Evolutionary conservation across 306 rosid species (phyloP).

Genomic region (Chamaecrista fasciculata): DNA sequence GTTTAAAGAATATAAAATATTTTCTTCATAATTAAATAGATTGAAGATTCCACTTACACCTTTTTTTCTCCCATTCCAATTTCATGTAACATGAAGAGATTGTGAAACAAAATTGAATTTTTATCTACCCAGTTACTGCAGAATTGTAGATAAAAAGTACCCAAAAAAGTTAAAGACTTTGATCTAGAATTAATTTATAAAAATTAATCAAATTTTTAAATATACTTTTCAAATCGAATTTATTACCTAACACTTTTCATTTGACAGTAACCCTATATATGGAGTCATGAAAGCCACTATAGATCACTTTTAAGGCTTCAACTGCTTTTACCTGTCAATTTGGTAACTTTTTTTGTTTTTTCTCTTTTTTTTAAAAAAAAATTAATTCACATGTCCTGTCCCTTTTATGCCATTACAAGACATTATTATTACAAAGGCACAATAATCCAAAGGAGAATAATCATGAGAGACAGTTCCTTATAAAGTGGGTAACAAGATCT

Average conservation of each 20-base stretch:
- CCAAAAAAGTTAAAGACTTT: neutral
- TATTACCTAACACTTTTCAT: neutral
- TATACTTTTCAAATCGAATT: too few species aligned
- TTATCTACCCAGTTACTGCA: neutral
- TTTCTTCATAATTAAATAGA: neutral
- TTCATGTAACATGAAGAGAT: neutral
- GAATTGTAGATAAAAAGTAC: neutral
- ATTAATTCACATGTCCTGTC: neutral
- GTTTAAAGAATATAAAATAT: neutral
- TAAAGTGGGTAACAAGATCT: constrained; percentile 24
- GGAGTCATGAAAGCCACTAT: neutral
- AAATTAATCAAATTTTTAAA: too few species aligned
- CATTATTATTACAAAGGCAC: constrained; percentile 19
- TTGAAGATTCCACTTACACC: neutral
- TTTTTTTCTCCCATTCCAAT: neutral
- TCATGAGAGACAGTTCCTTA: constrained; percentile 32
- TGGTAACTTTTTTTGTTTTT: neutral
- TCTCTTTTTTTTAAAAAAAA: neutral
- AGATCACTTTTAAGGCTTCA: neutral
- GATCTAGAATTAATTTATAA: too few species aligned
- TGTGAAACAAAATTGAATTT: neutral
- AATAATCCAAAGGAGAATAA: constrained; percentile 33
- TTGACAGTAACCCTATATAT: neutral
- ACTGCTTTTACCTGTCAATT: neutral
- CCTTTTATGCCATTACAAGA: constrained; percentile 12